These are phyloP conservation scores for Cutaneotrichosporon sp. DNA, from an alignment of 1,284 basidiomycete species.

Conservation along the genomic window DNA sequence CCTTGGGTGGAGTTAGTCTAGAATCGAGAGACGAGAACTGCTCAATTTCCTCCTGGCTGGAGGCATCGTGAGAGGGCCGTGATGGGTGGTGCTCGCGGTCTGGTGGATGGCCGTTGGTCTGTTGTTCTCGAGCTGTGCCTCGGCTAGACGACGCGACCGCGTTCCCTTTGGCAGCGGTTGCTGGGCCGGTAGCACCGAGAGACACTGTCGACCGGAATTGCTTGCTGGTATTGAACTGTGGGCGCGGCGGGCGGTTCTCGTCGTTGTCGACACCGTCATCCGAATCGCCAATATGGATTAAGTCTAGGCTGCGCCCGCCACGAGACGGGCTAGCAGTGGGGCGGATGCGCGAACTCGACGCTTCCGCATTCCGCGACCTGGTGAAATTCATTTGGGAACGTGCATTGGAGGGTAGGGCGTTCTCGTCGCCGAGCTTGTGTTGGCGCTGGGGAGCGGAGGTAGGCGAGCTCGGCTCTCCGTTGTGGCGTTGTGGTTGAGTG, in stretches of 20 bases:
- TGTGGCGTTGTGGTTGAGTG: neutral
- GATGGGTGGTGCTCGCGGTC: neutral
- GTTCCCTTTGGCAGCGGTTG: neutral
- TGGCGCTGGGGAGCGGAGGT: neutral
- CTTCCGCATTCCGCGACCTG: neutral
- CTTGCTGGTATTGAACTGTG: neutral
- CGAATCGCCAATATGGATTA: neutral
- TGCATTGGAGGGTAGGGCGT: neutral
- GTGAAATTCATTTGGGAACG: neutral
- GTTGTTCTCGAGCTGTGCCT: neutral
- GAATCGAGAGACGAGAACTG: neutral
- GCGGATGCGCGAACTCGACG: neutral
- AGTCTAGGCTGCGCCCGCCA: neutral
- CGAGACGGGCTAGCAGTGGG: neutral
- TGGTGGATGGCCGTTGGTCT: neutral
- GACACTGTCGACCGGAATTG: slow-evolving; percentile 7
- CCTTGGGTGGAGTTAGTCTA: neutral
- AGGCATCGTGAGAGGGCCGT: neutral
- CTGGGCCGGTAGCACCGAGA: neutral
- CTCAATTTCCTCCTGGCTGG: neutral
- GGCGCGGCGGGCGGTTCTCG: neutral
- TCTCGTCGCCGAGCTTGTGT: neutral
- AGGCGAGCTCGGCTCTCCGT: neutral
- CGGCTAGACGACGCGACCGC: neutral
- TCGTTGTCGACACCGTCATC: neutral